Evolutionary conservation across 345 rosid genomes (phyloP).

Genomic region (Populus nigra): DNA sequence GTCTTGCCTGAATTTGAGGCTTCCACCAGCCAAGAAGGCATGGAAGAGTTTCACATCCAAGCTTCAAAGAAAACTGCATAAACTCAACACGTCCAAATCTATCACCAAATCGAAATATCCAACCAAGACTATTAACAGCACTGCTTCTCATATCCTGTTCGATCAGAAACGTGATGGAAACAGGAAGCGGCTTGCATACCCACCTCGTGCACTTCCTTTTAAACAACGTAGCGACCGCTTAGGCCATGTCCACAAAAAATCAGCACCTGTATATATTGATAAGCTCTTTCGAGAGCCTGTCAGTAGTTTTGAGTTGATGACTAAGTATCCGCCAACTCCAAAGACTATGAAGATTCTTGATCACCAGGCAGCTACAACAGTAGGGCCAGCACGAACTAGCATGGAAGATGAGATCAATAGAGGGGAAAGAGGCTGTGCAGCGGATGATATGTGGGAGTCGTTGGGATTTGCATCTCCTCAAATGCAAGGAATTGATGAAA

Average conservation of each 20-base stretch:
- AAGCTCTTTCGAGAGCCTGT: slow-evolving; percentile 44
- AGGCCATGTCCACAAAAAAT: slow-evolving; percentile 34
- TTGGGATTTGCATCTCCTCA: slow-evolving; percentile 44
- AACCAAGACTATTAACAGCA: not conserved
- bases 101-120: slow-evolving; percentile 25
- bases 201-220: not conserved
- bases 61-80: slow-evolving; percentile 43
- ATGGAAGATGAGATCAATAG: not conserved
- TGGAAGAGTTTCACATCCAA: slow-evolving; percentile 71
- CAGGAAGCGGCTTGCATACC: not conserved
- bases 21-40: slow-evolving; percentile 60
- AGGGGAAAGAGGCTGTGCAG: slow-evolving; percentile 6
- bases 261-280: slow-evolving; percentile 51
- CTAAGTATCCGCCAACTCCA: not conserved
- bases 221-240: slow-evolving; percentile 1
- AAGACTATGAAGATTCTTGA: slow-evolving; percentile 14
- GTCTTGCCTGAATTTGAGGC: slow-evolving; percentile 53
- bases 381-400: slow-evolving; percentile 10
- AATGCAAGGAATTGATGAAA: slow-evolving; percentile 58
- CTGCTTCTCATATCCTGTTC: not conserved
- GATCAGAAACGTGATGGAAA: not conserved
- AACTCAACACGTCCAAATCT: slow-evolving; percentile 39
- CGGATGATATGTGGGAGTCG: slow-evolving; percentile 49
- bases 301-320: slow-evolving; percentile 3
- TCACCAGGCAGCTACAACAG: not conserved